phyloP scores from a whole-genome alignment of 129 eudicot species.

The Flaveria sonorensis region DNA sequence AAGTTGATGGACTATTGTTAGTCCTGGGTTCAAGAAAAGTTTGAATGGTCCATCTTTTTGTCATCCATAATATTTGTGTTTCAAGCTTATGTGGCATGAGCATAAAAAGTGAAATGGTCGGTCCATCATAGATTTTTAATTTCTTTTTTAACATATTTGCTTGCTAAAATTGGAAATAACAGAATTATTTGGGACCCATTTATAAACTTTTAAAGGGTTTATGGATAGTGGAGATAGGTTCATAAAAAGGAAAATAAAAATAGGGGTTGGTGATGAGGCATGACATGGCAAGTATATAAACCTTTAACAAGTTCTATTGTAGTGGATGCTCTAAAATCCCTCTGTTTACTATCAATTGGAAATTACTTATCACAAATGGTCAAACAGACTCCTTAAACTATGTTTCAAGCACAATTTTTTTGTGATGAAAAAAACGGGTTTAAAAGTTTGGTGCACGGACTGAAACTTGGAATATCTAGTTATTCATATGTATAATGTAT shows the following conservation, averaged over 20 bases:
- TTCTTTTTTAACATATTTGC: background rate
- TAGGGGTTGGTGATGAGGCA: background rate
- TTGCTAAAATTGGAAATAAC: background rate
- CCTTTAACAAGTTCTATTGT: background rate
- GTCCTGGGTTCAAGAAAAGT: background rate
- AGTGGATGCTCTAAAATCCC: background rate
- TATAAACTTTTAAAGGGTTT: background rate
- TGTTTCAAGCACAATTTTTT: background rate
- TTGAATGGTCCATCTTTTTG: background rate
- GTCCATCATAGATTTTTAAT: background rate
- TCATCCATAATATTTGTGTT: background rate
- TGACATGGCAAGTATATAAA: background rate
- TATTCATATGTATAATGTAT: too few species aligned
- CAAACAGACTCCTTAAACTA: background rate
- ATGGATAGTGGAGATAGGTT: background rate
- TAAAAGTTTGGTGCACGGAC: too few species aligned
- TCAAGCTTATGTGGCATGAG: conserved; percentile 1
- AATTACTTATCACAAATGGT: background rate
- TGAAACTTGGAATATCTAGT: too few species aligned
- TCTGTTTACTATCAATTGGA: background rate
- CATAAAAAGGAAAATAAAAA: background rate
- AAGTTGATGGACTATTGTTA: background rate
- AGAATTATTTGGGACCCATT: background rate
- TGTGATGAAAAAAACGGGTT: too few species aligned
- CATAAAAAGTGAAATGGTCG: background rate